Percentiles rank a stretch among this genome's conserved stretches.
phyloP scores from a whole-genome alignment of 345 rosid genomes.

The Lepidium aucheri region DNA sequence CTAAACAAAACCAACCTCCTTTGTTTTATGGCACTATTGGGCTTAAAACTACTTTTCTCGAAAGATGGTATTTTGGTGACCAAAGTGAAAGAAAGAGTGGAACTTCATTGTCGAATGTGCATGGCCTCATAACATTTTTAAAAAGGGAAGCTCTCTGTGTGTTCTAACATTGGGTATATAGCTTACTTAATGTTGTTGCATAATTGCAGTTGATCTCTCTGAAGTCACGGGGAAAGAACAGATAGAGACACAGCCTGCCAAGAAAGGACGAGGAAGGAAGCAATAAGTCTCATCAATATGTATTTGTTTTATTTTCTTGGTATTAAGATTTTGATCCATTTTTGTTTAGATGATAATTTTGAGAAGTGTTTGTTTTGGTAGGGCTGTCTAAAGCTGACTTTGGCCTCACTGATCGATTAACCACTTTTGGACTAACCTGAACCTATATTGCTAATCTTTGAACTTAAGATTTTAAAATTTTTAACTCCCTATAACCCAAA shows the following conservation, averaged over 20 bases:
- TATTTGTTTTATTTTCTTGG: background rate
- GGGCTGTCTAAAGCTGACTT: background rate
- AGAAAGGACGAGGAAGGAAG: constrained; percentile 95
- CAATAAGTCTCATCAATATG: constrained; percentile 34
- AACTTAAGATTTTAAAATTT: background rate
- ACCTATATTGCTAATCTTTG: background rate
- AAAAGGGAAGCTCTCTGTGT: background rate
- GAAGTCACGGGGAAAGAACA: constrained; percentile 78
- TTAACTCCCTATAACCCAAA: background rate
- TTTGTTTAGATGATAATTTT: constrained; percentile 7
- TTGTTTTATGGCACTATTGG: background rate
- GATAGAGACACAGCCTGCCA: constrained; percentile 51
- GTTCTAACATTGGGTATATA: background rate
- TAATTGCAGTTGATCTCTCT: constrained; percentile 54
- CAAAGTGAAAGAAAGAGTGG: background rate
- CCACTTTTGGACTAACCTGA: background rate
- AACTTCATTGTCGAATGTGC: background rate
- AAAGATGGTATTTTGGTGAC: background rate
- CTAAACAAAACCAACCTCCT: background rate
- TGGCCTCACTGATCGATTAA: background rate
- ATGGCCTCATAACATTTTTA: background rate
- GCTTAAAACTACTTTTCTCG: background rate
- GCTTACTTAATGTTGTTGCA: background rate
- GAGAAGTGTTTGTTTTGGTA: background rate
- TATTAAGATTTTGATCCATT: constrained; percentile 21